Percentiles rank a stretch among this genome's conserved stretches.
Evolutionary conservation across 228 moss, liverwort and hornwort species (phyloP).

Genomic region (Sphagnum fallax): DNA sequence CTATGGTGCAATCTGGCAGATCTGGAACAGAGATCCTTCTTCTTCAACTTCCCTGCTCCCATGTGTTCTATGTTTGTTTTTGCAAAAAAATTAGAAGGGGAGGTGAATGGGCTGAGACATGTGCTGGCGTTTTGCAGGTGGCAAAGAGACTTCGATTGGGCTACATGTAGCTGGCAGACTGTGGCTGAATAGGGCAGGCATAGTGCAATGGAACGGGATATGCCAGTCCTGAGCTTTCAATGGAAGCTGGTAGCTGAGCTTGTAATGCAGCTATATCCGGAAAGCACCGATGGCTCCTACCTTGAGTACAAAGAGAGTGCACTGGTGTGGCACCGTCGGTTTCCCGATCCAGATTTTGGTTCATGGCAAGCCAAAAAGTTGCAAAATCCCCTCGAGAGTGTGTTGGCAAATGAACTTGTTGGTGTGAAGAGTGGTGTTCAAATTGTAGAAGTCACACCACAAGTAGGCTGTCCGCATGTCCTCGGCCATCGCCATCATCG

Average conservation of each 20-base stretch:
- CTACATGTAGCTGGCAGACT: slow-evolving; percentile 38
- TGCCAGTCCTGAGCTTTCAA: slow-evolving; percentile 64
- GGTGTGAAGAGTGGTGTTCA: slow-evolving; percentile 85
- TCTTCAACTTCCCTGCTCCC: no score
- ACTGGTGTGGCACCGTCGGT: slow-evolving; percentile 77
- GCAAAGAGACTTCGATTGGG: slow-evolving; percentile 68
- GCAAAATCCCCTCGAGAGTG: slow-evolving; percentile 91
- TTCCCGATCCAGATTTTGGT: slow-evolving; percentile 64
- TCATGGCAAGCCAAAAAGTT: slow-evolving; percentile 45
- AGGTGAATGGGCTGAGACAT: no score
- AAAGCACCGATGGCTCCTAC: slow-evolving; percentile 83
- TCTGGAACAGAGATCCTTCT: no score
- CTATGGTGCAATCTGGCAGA: no score
- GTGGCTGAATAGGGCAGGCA: slow-evolving; percentile 22
- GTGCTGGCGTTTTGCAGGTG: slow-evolving; percentile 26
- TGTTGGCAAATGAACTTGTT: slow-evolving; percentile 10
- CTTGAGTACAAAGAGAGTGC: slow-evolving; percentile 26
- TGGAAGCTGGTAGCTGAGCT: slow-evolving; percentile 83
- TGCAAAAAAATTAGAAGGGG: no score
- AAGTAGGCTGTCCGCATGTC: slow-evolving; percentile 9
- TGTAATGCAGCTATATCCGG: slow-evolving; percentile 76
- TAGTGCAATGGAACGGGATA: slow-evolving; percentile 18
- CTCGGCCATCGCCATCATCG: no score
- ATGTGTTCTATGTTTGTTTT: no score
- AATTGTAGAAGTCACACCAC: slow-evolving; percentile 50